phyloP scores from a whole-genome alignment of 2,329 filamentous ascomycete genomes.

The Fusarium sp. region DNA sequence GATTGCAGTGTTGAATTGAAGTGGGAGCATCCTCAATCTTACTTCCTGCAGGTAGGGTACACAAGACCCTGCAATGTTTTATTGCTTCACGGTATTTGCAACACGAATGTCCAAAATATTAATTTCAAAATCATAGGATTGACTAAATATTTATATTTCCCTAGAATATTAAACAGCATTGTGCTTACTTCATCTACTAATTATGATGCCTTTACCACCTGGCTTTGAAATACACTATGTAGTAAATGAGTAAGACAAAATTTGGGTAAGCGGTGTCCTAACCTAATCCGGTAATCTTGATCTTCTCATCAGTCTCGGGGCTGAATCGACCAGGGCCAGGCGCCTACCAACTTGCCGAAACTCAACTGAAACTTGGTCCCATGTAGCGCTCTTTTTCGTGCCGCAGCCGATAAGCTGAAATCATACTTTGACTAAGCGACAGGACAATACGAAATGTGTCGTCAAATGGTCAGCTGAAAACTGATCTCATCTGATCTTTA shows the following conservation, averaged over 20 bases:
- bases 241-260: background rate
- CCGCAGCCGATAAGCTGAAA: background rate
- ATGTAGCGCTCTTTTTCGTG: background rate
- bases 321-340: background rate
- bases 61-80: no score
- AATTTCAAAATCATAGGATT: no score
- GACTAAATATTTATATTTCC: no score
- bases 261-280: background rate
- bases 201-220: no score
- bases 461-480: background rate
- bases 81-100: no score
- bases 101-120: no score
- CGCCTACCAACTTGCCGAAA: background rate
- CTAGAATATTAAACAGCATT: no score
- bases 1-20: no score
- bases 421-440: constrained; percentile 6
- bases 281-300: constrained; percentile 16
- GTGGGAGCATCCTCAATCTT: no score
- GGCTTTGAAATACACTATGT: no score
- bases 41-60: no score
- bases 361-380: constrained; percentile 12
- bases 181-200: no score
- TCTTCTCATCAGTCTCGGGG: constrained; percentile 23
- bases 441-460: background rate
- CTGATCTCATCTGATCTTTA: constrained; percentile 2